A percentile compares a stretch with the other conserved stretches of the same genome.
phyloP scores from a whole-genome alignment of 306 rosid genomes.

The Biancaea sappan region DNA sequence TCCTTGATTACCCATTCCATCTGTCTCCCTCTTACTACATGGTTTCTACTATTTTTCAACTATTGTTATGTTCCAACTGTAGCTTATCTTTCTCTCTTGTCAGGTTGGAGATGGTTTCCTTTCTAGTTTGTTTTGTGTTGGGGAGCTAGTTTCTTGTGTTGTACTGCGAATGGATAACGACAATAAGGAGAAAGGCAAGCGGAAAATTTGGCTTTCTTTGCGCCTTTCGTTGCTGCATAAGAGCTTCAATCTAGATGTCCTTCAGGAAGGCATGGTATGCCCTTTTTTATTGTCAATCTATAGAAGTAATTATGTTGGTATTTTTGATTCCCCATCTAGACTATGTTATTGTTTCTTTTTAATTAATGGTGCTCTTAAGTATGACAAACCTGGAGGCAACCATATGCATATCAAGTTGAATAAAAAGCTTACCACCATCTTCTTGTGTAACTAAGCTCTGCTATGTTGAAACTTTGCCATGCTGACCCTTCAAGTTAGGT shows the following conservation, averaged over 20 bases:
- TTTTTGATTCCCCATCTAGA: background rate
- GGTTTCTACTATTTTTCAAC: background rate
- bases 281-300: conserved; percentile 4
- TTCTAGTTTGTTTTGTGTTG: conserved; percentile 63
- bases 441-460: conserved; percentile 12
- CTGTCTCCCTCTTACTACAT: background rate
- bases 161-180: conserved; percentile 76
- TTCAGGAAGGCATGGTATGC: conserved; percentile 95
- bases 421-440: background rate
- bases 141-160: conserved; percentile 82
- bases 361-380: background rate
- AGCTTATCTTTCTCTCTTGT: conserved; percentile 25
- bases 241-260: conserved; percentile 66
- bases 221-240: conserved; percentile 82
- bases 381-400: background rate
- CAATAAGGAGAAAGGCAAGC: conserved; percentile 74
- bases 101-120: conserved; percentile 68
- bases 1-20: background rate
- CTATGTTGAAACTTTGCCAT: conserved; percentile 16
- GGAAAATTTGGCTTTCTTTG: conserved; percentile 95
- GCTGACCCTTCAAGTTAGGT: background rate
- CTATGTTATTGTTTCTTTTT: conserved; percentile 13
- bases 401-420: background rate
- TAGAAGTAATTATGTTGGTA: conserved; percentile 3
- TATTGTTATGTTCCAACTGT: background rate